A percentile compares a stretch with the other conserved stretches of the same genome.
phyloP scores from a whole-genome alignment of 768 basidiomycete genomes.

The Trametes cingulata region DNA sequence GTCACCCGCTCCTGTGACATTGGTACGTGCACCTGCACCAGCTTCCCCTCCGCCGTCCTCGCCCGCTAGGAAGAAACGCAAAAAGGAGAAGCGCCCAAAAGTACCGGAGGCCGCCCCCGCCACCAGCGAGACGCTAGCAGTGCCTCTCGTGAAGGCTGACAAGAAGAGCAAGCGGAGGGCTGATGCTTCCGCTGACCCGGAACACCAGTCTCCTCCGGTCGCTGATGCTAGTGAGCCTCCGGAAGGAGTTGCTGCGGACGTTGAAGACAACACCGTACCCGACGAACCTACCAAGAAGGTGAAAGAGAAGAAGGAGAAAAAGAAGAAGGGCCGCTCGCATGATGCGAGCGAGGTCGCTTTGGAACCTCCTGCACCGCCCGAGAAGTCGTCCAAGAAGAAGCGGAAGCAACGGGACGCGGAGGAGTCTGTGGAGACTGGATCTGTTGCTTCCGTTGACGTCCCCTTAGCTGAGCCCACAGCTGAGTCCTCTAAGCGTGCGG shows the following conservation, averaged over 20 bases:
- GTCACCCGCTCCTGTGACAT: background rate
- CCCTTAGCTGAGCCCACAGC: background rate
- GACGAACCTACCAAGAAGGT: background rate
- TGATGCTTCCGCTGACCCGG: background rate
- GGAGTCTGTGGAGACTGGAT: background rate
- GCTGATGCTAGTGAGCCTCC: background rate
- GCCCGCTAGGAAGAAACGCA: slow-evolving; percentile 31
- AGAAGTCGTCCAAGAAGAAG: background rate
- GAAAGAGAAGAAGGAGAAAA: slow-evolving; percentile 22
- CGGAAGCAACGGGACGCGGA: background rate
- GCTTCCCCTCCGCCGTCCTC: background rate
- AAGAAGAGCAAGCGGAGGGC: slow-evolving; percentile 10
- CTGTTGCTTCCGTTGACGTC: background rate
- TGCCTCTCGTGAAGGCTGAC: background rate
- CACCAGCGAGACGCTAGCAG: background rate
- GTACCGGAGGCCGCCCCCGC: background rate
- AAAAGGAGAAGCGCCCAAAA: slow-evolving; percentile 21
- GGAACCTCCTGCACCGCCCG: background rate
- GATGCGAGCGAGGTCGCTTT: background rate
- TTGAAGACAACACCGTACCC: background rate
- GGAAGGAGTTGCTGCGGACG: background rate
- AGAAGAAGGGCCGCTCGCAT: background rate
- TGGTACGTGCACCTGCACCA: background rate
- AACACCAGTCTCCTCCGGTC: background rate
- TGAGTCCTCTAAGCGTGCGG: background rate